A percentile compares a stretch with the other conserved stretches of the same genome.
These are phyloP conservation scores for Leptographium lundbergii DNA, from an alignment of 2,329 filamentous ascomycete genomes.

Conservation along the genomic window DNA sequence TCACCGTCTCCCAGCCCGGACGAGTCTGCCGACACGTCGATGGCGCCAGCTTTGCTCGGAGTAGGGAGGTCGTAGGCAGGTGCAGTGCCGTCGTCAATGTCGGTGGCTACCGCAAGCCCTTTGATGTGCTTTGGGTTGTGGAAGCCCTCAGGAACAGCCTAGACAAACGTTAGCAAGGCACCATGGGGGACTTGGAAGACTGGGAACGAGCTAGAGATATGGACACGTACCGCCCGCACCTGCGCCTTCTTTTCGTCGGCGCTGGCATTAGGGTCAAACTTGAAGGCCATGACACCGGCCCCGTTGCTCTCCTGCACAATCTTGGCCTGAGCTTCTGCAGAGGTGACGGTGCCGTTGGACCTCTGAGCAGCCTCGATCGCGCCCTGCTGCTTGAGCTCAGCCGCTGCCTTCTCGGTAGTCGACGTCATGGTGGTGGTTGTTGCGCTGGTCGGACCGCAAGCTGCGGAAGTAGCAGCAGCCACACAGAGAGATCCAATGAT, in stretches of 20 bases:
- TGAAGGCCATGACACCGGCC: slow-evolving; percentile 67
- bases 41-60: slow-evolving; percentile 55
- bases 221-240: slow-evolving; percentile 54
- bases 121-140: slow-evolving; percentile 45
- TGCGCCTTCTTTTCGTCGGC: slow-evolving; percentile 76
- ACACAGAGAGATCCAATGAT: background rate
- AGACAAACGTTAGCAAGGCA: background rate
- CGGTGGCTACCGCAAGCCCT: slow-evolving; percentile 61
- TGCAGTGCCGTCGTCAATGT: slow-evolving; percentile 59
- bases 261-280: slow-evolving; percentile 76
- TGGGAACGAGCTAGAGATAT: background rate
- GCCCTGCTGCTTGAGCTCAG: slow-evolving; percentile 71
- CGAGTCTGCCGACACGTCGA: slow-evolving; percentile 34
- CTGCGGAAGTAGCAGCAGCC: background rate
- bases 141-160: slow-evolving; percentile 54
- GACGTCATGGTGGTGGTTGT: slow-evolving; percentile 18
- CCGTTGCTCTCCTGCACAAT: slow-evolving; percentile 67
- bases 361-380: slow-evolving; percentile 65
- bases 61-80: slow-evolving; percentile 67
- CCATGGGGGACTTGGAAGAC: too few relatives aligned
- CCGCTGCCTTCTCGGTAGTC: slow-evolving; percentile 13
- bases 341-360: slow-evolving; percentile 55
- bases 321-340: slow-evolving; percentile 55
- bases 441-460: background rate
- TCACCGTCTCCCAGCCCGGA: slow-evolving; percentile 39